Base-by-base conservation (phyloP, 2,329 filamentous ascomycete genomes). In the Ascochyta rabiei region DNA sequence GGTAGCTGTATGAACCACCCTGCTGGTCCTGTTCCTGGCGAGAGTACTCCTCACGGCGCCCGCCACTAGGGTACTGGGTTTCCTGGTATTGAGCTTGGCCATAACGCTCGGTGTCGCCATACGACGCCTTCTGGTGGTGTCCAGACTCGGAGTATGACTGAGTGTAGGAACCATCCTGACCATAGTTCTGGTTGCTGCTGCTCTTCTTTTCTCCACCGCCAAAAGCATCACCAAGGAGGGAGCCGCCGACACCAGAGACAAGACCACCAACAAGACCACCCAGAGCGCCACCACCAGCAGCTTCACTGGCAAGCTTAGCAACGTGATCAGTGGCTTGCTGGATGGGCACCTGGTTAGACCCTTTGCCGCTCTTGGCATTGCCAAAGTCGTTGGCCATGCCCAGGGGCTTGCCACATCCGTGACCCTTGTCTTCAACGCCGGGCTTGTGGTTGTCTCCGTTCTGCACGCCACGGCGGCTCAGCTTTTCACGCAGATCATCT, bases 381-480 rank as follows among this genome's bases (percentile, higher is more conserved):
- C 51, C 42, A 21, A 75, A 68, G 57, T 71, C 83, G 76, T 89
- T 92, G 59, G 87, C 86, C 84, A 96, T 89, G 60, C 87, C 84
- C 10, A 96, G 80, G 15, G 86, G 86, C 75, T 92, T 92, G 56
- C 90, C 87, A 69, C 91, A 96, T 46, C 91, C 91, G 71, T 96
- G 91, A 6, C 93, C 93, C 47, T 84, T 87, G 74, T 97, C 92
- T 15, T 91, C 78, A 10, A 93, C 88, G 24, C 90, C 91, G 65
- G 91, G 87, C 75, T 91, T 93, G 78, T 97, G 93, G 75, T 97
- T 97, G 57, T 88, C 82, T 15, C 90, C 90, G 41, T 85, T 81
- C 72, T 86, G 74, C 44, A 97, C 91, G 54, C 93, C 93, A 0
- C 89, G 81, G 16, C 91, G 87, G 65, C 88, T 90, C 40, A 97